Base-by-base conservation (phyloP, 306 rosid genomes). In the Cucumis cinereus region DNA sequence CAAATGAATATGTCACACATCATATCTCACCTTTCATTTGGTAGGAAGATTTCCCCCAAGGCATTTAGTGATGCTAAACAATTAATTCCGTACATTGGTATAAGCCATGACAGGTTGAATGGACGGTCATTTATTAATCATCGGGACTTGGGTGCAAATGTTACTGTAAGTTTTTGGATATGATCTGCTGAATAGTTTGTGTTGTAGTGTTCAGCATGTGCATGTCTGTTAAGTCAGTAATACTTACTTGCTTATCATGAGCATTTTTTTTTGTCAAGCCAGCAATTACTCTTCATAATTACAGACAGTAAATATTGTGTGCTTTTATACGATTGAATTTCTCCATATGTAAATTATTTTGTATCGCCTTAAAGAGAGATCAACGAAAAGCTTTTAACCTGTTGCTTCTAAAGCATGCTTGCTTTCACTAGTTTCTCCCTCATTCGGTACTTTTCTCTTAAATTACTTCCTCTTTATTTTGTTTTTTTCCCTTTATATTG, bases 1-100 rank as follows among this genome's bases (percentile, higher is more conserved):
- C 96, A 87, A 82, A 94, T 94, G 96, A 94, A 94, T 85, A 92
- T 94, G 97, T 94, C 99, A 61, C 99, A 94, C 61, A 81, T 91
- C 82, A 26, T 94, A 84, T 80, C 92, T 78, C 88, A 91, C 79
- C 80, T 94, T 79, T 85, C 91, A 54, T 94, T 94, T 67, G 99
- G 99, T 47, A 88, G 85, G 88, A 89, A 20, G 78, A 52, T 92
- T 64, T 50, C 89, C 3, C 83, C 95, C 40, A 92, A 85, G 84
- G 84, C 83, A 76, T 78, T 92, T 88, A 85, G 56, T 76, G 93
- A 94, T 63, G 88, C 86, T 68, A 86, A 92, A 87, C 87, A 86
- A 74, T 78, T 92, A 84, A 79, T 90, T 82, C 99, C 99, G 61
- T 77, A 89, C 86, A 35, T 94, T 55, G 97, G 99, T 73, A 80